Evolutionary conservation across 2,329 filamentous ascomycete species (phyloP).

Genomic region (Fusarium siculi): DNA sequence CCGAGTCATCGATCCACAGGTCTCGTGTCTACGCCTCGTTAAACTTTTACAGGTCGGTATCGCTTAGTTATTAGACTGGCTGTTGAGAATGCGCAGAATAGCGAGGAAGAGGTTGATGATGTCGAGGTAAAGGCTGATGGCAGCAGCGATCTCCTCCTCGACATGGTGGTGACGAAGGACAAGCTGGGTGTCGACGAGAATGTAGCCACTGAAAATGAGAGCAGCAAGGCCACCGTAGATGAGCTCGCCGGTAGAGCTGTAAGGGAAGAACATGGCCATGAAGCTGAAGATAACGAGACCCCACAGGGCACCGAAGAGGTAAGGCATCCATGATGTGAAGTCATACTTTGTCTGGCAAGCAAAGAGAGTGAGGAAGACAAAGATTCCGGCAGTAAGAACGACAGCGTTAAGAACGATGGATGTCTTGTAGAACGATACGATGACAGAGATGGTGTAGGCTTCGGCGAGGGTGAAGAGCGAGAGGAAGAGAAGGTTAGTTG

Average conservation of each 20-base stretch:
- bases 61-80: conserved; percentile 85
- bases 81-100: conserved; percentile 96
- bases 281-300: conserved; percentile 91
- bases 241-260: conserved; percentile 83
- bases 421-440: conserved; percentile 89
- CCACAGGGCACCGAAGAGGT: conserved; percentile 92
- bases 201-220: conserved; percentile 92
- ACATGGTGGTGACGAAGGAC: conserved; percentile 96
- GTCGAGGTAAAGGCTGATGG: conserved; percentile 94
- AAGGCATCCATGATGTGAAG: conserved; percentile 97
- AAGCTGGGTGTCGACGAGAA: conserved; percentile 95
- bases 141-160: conserved; percentile 96
- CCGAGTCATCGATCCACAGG: background rate
- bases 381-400: conserved; percentile 85
- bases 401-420: conserved; percentile 90
- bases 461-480: conserved; percentile 89
- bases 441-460: conserved; percentile 91
- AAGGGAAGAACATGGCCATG: conserved; percentile 89
- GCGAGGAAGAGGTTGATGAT: conserved; percentile 97
- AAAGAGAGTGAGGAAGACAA: conserved; percentile 83
- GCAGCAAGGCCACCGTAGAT: conserved; percentile 85
- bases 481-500: conserved; percentile 93
- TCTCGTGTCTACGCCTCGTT: background rate
- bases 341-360: conserved; percentile 98
- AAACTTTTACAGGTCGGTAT: background rate